Percentiles rank a stretch among this genome's conserved stretches.
phyloP scores from a whole-genome alignment of 306 rosid genomes.

The Lathyrus tuberosus region DNA sequence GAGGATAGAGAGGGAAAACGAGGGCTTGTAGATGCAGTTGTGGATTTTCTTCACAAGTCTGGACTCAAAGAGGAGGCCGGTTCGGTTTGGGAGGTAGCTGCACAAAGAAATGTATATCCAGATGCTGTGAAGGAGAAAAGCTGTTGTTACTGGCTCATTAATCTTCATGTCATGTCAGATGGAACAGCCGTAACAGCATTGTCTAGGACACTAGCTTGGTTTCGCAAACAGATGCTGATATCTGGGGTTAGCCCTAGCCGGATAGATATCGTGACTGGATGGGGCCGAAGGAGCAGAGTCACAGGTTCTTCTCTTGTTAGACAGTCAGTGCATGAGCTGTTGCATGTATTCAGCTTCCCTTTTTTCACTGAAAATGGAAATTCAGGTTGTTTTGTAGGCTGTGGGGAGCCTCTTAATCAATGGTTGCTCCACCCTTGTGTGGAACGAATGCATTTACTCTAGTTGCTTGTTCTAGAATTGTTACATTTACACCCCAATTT shows the following conservation, averaged over 20 bases:
- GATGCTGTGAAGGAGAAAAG: slow-evolving; percentile 85
- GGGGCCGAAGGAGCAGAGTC: slow-evolving; percentile 94
- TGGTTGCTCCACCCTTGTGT: slow-evolving; percentile 86
- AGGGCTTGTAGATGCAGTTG: slow-evolving; percentile 97
- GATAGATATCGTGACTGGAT: slow-evolving; percentile 89
- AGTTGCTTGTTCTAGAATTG: no score
- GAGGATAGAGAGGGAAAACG: slow-evolving; percentile 96
- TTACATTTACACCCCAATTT: slow-evolving; percentile 40
- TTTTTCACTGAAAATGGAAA: slow-evolving; percentile 87
- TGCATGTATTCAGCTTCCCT: slow-evolving; percentile 73
- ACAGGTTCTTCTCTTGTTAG: slow-evolving; percentile 86
- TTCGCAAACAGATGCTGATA: slow-evolving; percentile 75
- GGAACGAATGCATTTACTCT: slow-evolving; percentile 89
- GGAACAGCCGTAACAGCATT: slow-evolving; percentile 93
- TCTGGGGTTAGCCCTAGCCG: slow-evolving; percentile 76
- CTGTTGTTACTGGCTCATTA: slow-evolving; percentile 88
- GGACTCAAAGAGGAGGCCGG: slow-evolving; percentile 99
- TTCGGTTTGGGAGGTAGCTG: slow-evolving; percentile 95
- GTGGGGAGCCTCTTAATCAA: slow-evolving; percentile 83
- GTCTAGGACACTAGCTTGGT: slow-evolving; percentile 88
- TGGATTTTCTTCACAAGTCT: slow-evolving; percentile 92
- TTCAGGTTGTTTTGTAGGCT: slow-evolving; percentile 88
- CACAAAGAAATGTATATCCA: slow-evolving; percentile 80
- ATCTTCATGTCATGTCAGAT: slow-evolving; percentile 95
- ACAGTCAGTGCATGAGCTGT: slow-evolving; percentile 80